Evolutionary conservation across 2,329 filamentous ascomycete genomes (phyloP).

Genomic region (Ceratocystis albifundus): DNA sequence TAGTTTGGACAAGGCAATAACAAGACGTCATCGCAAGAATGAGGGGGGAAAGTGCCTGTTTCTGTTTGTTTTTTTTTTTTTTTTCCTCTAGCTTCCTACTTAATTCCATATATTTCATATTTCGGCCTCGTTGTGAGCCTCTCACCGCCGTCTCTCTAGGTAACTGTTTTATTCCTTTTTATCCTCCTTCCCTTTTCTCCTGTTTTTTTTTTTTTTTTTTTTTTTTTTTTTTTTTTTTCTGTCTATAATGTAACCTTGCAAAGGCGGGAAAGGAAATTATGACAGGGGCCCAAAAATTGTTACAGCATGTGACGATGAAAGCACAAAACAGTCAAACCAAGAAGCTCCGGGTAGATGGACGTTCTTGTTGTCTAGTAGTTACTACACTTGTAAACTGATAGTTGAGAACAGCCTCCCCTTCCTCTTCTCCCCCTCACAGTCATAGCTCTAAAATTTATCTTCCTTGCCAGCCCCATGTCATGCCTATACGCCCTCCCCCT

Average conservation of each 20-base stretch:
- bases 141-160: background rate
- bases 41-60: background rate
- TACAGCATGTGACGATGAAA: constrained; percentile 2
- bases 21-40: background rate
- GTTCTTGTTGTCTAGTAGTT: background rate
- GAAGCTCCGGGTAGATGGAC: too few relatives aligned
- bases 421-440: background rate
- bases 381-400: background rate
- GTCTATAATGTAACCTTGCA: background rate
- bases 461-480: background rate
- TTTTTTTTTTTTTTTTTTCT: background rate
- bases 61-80: too few relatives aligned
- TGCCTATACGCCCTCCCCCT: background rate
- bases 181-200: background rate
- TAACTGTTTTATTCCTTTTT: background rate
- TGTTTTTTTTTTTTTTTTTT: background rate
- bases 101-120: background rate
- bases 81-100: background rate
- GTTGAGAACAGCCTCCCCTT: background rate
- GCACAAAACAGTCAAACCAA: background rate
- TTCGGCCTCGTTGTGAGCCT: background rate
- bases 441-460: background rate
- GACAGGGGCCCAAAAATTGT: constrained; percentile 2
- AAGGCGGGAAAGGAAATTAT: background rate
- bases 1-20: too few relatives aligned